Base-by-base conservation (phyloP, 2,329 filamentous ascomycete species). In the Gyromitra esculenta region DNA sequence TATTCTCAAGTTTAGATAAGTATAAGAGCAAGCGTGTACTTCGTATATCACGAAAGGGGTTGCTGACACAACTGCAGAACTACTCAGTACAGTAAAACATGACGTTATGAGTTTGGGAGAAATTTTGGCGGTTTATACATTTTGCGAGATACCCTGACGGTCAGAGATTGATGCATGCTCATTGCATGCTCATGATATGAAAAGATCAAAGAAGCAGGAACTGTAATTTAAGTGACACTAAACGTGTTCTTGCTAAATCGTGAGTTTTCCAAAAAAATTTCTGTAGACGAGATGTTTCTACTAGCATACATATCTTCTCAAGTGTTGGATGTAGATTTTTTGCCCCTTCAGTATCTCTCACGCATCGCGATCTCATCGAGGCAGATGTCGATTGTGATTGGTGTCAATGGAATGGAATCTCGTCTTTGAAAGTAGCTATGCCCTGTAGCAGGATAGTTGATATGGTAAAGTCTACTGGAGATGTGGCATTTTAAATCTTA, bases 401-500 rank as follows among this genome's bases (percentile, higher is more conserved):
- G 85, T 9, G 84, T 85, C 5, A 86, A 87, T 77, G 86, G 86
- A 1, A 82, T 86, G 56, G 85, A 84, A 81, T 84, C 83, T n/a
- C 73, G 80, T 59, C 84, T 84, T 62, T 84, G 86, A 6, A 52
- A 48, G 31, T 84, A 85, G 74, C 81, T 83, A 7, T 88, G 9
- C 80, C 87, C 6, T 21, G 60, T 8, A 18, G 82, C 7, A 80
- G 82, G 0, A 13, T 39, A 65, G 39, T 48, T 2, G 84, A 86
- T 77, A 84, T 85, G 0, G 86, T 87, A 1, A 81, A 84, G 7
- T 83, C 85, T 62, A 89, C 87, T 0, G 87, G 87, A 0, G 87
- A 89, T 80, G 81, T 88, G 48, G 87, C 87, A 2, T 89, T 88
- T 80, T 85, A 88, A 2, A 83, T 89, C 50, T 82, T 87, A 6